Base-by-base conservation (phyloP, 371 early-diverging fungal genomes). In the Zancudomyces culisetae region DNA sequence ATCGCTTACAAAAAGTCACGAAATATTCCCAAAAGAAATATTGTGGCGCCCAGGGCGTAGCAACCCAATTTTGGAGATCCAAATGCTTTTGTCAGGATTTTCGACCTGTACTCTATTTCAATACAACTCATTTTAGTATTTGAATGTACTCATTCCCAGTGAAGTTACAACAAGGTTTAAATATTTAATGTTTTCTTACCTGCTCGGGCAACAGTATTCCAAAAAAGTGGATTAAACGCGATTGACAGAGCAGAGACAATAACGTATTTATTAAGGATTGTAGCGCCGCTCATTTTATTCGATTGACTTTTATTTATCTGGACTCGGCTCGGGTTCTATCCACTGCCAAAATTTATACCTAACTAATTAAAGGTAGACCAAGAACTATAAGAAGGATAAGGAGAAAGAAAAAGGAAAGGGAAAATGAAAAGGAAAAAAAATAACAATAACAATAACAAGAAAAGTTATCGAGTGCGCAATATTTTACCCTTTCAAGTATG, bases 151-250 rank as follows among this genome's bases (percentile, higher is more conserved):
- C 10, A 15, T 35, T 35, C 6, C 10, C 15, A 10, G 35, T 6
- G 35, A 15, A 6, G 15, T 35, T 15, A 35, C 10, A 10, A 35
- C 15, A 35, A 35, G 15, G 10, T 35, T 10, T 35, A 35, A 6
- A 35, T 35, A 15, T 35, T 35, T 35, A 15, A 10, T 35, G 15
- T 35, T 15, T 35, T 35, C 53, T 57, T 68, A 81, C 82, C 83
- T 61, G 66, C 70, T 40, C 84, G 76, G 3, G 92, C 92, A 23
- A 77, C 87, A 21, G 81, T 77, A 63, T 90, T 91, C 92, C 92
- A 91, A 59, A 80, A 85, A 35, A 80, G 58, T 26, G 92, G 92
- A 58, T 89, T 90, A 70, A 91, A 90, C 22, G 81, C 54, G 35
- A 90, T 83, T 53, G 77, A 73, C 18, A 70, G 81, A 22, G 79